phyloP scores from a whole-genome alignment of 1,284 basidiomycete genomes.

The Microstroma glucosiphilum region DNA sequence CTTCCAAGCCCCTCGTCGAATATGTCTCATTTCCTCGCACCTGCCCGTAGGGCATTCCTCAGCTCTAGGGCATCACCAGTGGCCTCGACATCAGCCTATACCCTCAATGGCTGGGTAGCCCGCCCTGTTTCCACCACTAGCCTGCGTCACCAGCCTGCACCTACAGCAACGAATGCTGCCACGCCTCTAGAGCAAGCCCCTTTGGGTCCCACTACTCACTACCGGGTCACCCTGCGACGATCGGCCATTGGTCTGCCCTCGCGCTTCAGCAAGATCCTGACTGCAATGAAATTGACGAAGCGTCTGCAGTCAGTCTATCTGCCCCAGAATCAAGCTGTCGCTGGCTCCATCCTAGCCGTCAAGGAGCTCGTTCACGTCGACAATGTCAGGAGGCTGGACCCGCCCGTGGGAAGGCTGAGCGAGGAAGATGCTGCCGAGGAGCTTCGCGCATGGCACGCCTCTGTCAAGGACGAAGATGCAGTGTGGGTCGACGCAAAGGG shows the following conservation, averaged over 20 bases:
- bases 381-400: constrained; percentile 58
- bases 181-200: background rate
- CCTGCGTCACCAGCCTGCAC: background rate
- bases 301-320: constrained; percentile 77
- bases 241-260: constrained; percentile 73
- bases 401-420: background rate
- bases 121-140: constrained; percentile 1
- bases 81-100: constrained; percentile 1
- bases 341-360: constrained; percentile 72
- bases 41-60: background rate
- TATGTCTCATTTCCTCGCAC: background rate
- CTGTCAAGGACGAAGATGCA: constrained; percentile 26
- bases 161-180: background rate
- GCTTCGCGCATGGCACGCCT: constrained; percentile 7
- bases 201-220: constrained; percentile 59
- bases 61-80: background rate
- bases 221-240: constrained; percentile 73
- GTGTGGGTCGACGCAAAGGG: constrained; percentile 45
- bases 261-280: constrained; percentile 65
- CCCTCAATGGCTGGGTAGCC: constrained; percentile 4
- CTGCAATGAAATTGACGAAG: constrained; percentile 68
- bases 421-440: constrained; percentile 25
- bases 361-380: constrained; percentile 82
- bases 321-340: constrained; percentile 64
- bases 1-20: background rate